phyloP scores from a whole-genome alignment of 495 filamentous ascomycete genomes.

The Letharia lupina region DNA sequence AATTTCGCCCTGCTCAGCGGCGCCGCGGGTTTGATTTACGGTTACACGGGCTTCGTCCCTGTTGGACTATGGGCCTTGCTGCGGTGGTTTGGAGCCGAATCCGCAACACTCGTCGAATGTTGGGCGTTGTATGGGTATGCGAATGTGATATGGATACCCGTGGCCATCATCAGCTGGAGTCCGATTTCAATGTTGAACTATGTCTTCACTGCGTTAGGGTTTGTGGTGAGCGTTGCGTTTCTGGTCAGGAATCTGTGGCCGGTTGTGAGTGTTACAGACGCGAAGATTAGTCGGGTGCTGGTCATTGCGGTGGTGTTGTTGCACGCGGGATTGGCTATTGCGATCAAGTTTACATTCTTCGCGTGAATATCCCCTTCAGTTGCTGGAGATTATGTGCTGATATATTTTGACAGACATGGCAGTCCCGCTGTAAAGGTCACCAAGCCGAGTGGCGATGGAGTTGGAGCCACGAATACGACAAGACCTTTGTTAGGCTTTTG shows the following conservation, averaged over 20 bases:
- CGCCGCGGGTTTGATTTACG: conserved; percentile 84
- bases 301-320: conserved; percentile 74
- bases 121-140: conserved; percentile 90
- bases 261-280: conserved; percentile 84
- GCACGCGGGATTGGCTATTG: conserved; percentile 79
- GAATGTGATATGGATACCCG: conserved; percentile 93
- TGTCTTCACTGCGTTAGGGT: conserved; percentile 85
- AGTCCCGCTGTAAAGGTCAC: conserved; percentile 19
- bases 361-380: conserved; percentile 42
- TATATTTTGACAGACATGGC: conserved; percentile 17
- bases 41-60: conserved; percentile 81
- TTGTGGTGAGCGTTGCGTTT: conserved; percentile 78
- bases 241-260: conserved; percentile 88
- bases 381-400: not conserved
- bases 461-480: conserved; percentile 16
- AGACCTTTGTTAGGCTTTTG: conserved; percentile 20
- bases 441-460: conserved; percentile 13
- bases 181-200: conserved; percentile 80
- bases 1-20: conserved; percentile 79
- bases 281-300: conserved; percentile 80
- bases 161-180: conserved; percentile 85
- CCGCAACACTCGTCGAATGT: conserved; percentile 82
- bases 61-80: conserved; percentile 78
- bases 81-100: conserved; percentile 86
- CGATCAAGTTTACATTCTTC: conserved; percentile 96